Percentiles rank a stretch among this genome's conserved stretches.
Conservation (phyloP, 2,329 filamentous ascomycete species). For the Raffaelea ambrosiae region DNA sequence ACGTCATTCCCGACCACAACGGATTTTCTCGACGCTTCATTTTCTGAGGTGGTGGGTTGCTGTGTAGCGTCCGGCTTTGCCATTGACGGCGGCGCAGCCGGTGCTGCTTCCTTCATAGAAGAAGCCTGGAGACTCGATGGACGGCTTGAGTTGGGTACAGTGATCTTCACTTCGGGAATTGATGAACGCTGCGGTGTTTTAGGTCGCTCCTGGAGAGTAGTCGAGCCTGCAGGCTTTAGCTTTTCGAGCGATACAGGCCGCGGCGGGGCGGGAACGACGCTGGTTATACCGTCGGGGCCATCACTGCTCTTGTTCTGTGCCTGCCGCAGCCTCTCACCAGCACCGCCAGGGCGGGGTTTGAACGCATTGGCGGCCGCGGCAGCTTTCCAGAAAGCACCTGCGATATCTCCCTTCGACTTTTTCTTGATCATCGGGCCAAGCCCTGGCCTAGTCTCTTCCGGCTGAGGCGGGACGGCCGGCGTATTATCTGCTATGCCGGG, state of each 20-base stretch:
- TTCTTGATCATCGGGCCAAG: slow-evolving; percentile 87
- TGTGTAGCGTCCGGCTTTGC: neutral
- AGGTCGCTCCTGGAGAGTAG: slow-evolving; percentile 22
- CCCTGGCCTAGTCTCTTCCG: slow-evolving; percentile 52
- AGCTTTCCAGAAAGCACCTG: slow-evolving; percentile 70
- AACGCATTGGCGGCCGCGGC: slow-evolving; percentile 65
- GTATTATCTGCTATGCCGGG: neutral
- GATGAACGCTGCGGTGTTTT: slow-evolving; percentile 24
- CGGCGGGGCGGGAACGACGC: slow-evolving; percentile 73
- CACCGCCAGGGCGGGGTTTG: slow-evolving; percentile 81
- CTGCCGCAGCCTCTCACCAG: slow-evolving; percentile 67
- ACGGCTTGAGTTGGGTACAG: slow-evolving; percentile 34
- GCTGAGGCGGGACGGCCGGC: slow-evolving; percentile 10
- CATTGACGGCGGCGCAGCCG: neutral
- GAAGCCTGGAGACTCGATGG: slow-evolving; percentile 30
- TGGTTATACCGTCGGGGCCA: slow-evolving; percentile 81
- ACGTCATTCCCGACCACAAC: slow-evolving; percentile 64
- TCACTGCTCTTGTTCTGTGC: slow-evolving; percentile 49
- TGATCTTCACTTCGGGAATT: slow-evolving; percentile 52
- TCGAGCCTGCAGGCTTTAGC: slow-evolving; percentile 20
- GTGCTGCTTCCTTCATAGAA: slow-evolving; percentile 23
- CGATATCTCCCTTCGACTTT: slow-evolving; percentile 62
- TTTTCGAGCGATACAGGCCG: slow-evolving; percentile 32
- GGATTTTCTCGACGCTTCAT: slow-evolving; percentile 39
- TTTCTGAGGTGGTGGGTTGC: neutral